Evolutionary conservation across 306 rosid genomes (phyloP), one percentile per base, ranked within the genome.

Genomic region (Pyrus communis): DNA sequence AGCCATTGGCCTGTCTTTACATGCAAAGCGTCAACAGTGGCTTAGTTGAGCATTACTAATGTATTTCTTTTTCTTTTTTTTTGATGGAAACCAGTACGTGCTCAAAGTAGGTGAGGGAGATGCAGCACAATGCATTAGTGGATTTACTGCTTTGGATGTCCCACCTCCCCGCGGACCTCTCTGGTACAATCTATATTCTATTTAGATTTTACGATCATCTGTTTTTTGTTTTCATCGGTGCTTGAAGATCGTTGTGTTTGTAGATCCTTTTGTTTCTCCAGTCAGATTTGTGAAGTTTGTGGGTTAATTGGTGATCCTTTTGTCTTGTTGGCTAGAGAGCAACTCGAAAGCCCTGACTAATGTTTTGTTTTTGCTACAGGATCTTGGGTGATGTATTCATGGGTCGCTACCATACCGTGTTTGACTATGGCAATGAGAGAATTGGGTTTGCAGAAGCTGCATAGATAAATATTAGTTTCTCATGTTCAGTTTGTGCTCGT

Each of bases 331-430:
- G 13, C 22, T 8, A 64, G 45, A 31, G 13, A 64, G 69, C 15
- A 8, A 31, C 21, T 64, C 35, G 43, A 64, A 64, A 12, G 58
- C 31, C 73, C 33, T n/a, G 2, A 14, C 75, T 67, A 43, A 67
- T 71, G 28, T 57, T 28, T 17, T 76, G 25, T 57, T 46, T 0
- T 74, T 76, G 28, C 38, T 1, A 59, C 87, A 89, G 93, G 93
- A 89, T 87, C 80, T 79, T 89, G 55, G 93, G 93, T n/a, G 93
- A 89, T 75, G 91, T 89, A 45, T 87, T 89, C 88, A 87, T 89
- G 93, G 91, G 93, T 76, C 82, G 45, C n/a, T 89, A 75, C 84
- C 93, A 89, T 60, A 87, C 93, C 0, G 91, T 89, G 57, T 89
- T 89, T 52, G 93, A 89, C 83, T 83, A 80, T 23, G 93, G 93